Evolutionary conservation across 2,329 filamentous ascomycete species (phyloP), one percentile per base, ranked within the genome.

Genomic region (Myriangium duriaei): DNA sequence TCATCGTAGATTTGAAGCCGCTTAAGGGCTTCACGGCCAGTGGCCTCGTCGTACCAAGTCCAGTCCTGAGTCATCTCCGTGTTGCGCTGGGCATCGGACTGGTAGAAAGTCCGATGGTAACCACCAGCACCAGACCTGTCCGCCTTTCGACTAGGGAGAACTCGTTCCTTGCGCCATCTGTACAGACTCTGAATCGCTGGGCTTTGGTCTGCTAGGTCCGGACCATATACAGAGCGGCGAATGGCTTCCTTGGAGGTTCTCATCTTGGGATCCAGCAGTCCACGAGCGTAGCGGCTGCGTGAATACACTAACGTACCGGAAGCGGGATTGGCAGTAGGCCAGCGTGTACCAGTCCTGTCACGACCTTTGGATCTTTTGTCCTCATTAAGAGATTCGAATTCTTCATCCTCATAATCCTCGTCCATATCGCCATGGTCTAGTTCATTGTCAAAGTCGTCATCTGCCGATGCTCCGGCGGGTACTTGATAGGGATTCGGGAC

Each of bases 41-140:
- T 56, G 15, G 54, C 44, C 7, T 59, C 49, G 36, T 62, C 59
- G 47, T 72, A 76, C 73, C 72, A 76, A 32, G 64, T 57, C 64
- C 67, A 71, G 12, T 61, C 60, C 5, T 50, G 46, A 1, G 57
- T 61, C n/a, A 58, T 54, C 45, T 75, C 71, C 28, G 51, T 57
- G 36, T 60, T 50, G 28, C 63, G 43, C 16, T 59, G 54, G 28
- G 59, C 60, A 13, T 59, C 53, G 3, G 57, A 51, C 41, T 63
- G 54, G 12, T 63, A 68, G 47, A 64, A 63, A 10, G 61, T 64
- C 44, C 55, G 40, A 46, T 60, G 48, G 54, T 69, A 41, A 42
- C 59, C 53, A 50, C 65, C 50, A 47, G 48, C 37, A 43, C 46
- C 55, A 48, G 43, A 37, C 21, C 44, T 40, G 45, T 48, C 45